A percentile compares a stretch with the other conserved stretches of the same genome.
Conservation (phyloP, 2,329 filamentous ascomycete genomes). For the Escovopsis sp. region DNA sequence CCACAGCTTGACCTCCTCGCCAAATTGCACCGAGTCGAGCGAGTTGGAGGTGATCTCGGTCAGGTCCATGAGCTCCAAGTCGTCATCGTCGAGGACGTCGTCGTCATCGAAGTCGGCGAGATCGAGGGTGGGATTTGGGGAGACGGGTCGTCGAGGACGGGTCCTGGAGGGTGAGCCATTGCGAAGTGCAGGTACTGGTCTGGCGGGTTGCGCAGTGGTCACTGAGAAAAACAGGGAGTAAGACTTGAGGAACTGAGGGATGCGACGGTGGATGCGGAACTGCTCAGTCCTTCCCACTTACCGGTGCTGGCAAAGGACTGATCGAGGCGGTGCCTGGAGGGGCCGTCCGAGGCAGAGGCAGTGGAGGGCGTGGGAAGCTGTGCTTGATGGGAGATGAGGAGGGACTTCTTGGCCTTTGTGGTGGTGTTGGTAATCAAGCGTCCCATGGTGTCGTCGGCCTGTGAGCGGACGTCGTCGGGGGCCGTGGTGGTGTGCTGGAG, state of each 20-base stretch:
- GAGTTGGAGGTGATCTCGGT: constrained; percentile 22
- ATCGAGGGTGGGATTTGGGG: neutral
- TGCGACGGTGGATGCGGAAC: too few species aligned
- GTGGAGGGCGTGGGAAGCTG: constrained; percentile 27
- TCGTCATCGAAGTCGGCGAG: constrained; percentile 17
- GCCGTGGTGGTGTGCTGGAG: constrained; percentile 3
- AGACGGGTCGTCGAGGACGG: constrained; percentile 6
- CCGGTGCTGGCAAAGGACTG: constrained; percentile 4
- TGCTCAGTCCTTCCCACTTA: neutral
- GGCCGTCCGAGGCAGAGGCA: constrained; percentile 10
- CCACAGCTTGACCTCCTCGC: constrained; percentile 27
- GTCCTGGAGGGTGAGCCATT: constrained; percentile 15
- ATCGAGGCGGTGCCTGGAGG: constrained; percentile 8
- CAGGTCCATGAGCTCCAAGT: constrained; percentile 25
- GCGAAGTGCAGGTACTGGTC: neutral
- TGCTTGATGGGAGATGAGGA: constrained; percentile 27
- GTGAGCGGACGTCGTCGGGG: constrained; percentile 11
- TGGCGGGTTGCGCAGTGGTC: constrained; percentile 5
- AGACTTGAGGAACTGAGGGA: too few species aligned
- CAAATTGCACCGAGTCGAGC: constrained; percentile 21
- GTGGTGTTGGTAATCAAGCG: constrained; percentile 25
- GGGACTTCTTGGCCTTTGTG: constrained; percentile 27
- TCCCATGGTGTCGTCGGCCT: constrained; percentile 27
- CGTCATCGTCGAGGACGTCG: constrained; percentile 18
- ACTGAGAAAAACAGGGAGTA: neutral